A percentile compares a stretch with the other conserved stretches of the same genome.
Conservation (phyloP, 805 yeast species). For the Metschnikowia peoriensis region DNA sequence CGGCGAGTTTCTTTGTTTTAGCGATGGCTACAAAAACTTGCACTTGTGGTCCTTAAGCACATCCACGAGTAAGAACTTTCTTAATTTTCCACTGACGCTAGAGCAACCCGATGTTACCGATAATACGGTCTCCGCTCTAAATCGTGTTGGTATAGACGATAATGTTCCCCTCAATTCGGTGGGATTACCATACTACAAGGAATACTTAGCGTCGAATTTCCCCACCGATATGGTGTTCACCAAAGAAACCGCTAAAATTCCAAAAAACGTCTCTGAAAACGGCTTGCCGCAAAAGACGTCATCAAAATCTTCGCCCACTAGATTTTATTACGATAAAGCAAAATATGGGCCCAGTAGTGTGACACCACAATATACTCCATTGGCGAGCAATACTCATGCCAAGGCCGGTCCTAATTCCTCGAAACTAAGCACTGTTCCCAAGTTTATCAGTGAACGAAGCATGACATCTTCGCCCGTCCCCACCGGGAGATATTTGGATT, state of each 20-base stretch:
- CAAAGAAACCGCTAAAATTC: slow-evolving; percentile 58
- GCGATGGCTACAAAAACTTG: slow-evolving; percentile 60
- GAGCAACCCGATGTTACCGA: slow-evolving; percentile 53
- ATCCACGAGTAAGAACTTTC: slow-evolving; percentile 30
- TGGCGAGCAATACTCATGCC: slow-evolving; percentile 20
- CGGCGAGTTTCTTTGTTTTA: slow-evolving; percentile 75
- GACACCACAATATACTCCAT: slow-evolving; percentile 40
- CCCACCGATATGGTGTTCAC: slow-evolving; percentile 61
- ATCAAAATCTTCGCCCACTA: slow-evolving; percentile 16
- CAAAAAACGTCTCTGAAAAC: slow-evolving; percentile 48
- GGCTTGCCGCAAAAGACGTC: background rate
- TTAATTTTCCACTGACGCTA: slow-evolving; percentile 38
- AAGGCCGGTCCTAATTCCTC: slow-evolving; percentile 14
- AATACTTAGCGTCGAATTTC: slow-evolving; percentile 77
- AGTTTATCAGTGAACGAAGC: slow-evolving; percentile 57
- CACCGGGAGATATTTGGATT: background rate
- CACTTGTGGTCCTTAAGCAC: slow-evolving; percentile 63
- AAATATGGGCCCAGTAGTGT: slow-evolving; percentile 59
- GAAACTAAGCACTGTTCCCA: slow-evolving; percentile 34
- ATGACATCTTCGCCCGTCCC: slow-evolving; percentile 16
- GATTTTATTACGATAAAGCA: slow-evolving; percentile 47
- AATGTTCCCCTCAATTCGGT: slow-evolving; percentile 62
- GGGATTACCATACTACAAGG: slow-evolving; percentile 86
- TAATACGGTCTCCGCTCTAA: slow-evolving; percentile 25
- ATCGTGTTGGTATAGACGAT: slow-evolving; percentile 33